Evolutionary conservation across 495 filamentous ascomycete genomes (phyloP).

Genomic region (Hypoxylon fragiforme): DNA sequence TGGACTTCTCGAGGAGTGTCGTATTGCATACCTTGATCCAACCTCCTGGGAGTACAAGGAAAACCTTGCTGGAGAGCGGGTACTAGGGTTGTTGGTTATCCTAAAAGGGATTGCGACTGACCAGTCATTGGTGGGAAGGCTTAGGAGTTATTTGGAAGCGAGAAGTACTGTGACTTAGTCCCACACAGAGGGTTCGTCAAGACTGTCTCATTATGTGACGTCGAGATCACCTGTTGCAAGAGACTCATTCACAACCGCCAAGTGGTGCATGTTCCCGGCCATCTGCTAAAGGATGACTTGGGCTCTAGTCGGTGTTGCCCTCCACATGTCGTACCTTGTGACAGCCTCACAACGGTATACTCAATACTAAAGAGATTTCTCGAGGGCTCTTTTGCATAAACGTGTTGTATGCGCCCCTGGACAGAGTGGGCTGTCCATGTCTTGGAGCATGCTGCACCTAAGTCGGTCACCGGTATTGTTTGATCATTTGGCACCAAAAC

Average conservation of each 20-base stretch:
- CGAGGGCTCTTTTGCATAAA: conserved; percentile 5
- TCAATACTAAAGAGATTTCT: conserved; percentile 10
- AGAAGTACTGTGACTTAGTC: conserved; percentile 30
- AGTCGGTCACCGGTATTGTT: conserved; percentile 18
- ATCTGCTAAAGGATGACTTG: conserved; percentile 21
- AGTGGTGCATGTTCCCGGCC: conserved; percentile 29
- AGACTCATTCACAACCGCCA: conserved; percentile 13
- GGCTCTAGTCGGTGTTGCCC: conserved; percentile 18
- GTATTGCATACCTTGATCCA: conserved; percentile 17
- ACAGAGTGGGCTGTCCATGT: conserved; percentile 16
- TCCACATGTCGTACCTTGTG: conserved; percentile 21
- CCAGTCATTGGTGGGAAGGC: conserved; percentile 29
- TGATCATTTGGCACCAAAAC: conserved; percentile 5
- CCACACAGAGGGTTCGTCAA: conserved; percentile 16
- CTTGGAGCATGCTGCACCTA: conserved; percentile 20
- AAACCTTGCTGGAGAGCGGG: conserved; percentile 30
- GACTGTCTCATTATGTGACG: conserved; percentile 30
- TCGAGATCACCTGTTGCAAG: conserved; percentile 20
- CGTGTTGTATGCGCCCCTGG: conserved; percentile 3
- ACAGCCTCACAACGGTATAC: conserved; percentile 14
- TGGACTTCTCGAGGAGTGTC: conserved; percentile 1
- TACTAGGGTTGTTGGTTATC: conserved; percentile 29
- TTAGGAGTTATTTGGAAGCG: conserved; percentile 22
- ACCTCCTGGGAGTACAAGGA: conserved; percentile 22
- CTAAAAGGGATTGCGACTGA: conserved; percentile 29